Evolutionary conservation across 2,329 filamentous ascomycete species (phyloP).

Genomic region (Fusarium austroafricanum): DNA sequence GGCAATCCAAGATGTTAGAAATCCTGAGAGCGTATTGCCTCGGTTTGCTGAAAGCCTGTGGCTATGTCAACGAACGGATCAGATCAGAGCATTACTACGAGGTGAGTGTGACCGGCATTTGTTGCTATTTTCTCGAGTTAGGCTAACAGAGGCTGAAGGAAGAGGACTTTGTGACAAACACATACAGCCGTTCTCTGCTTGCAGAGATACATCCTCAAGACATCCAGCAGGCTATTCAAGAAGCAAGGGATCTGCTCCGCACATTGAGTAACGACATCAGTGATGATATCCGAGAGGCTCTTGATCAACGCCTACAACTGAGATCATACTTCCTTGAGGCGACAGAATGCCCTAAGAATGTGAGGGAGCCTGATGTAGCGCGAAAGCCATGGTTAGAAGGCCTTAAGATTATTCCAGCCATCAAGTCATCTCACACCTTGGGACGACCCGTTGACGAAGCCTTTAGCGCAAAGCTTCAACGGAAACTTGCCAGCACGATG

Average conservation of each 20-base stretch:
- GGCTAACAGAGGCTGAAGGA: constrained; percentile 65
- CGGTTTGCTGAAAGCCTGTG: constrained; percentile 84
- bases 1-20: constrained; percentile 63
- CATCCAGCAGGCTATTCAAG: constrained; percentile 66
- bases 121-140: too few relatives aligned
- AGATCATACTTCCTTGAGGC: constrained; percentile 71
- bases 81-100: constrained; percentile 91
- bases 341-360: constrained; percentile 60
- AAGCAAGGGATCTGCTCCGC: constrained; percentile 65
- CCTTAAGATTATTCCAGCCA: constrained; percentile 61
- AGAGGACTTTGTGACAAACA: constrained; percentile 95
- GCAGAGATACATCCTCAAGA: constrained; percentile 68
- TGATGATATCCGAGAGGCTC: constrained; percentile 62
- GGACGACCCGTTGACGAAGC: constrained; percentile 77
- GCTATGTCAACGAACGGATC: constrained; percentile 80
- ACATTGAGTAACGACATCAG: constrained; percentile 54
- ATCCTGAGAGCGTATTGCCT: constrained; percentile 88
- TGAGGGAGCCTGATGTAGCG: constrained; percentile 59
- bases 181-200: constrained; percentile 84
- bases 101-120: constrained; percentile 56
- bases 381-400: constrained; percentile 65
- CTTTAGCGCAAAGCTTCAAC: constrained; percentile 90
- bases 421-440: constrained; percentile 71
- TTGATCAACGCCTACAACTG: constrained; percentile 74
- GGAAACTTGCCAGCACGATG: constrained; percentile 92